These are phyloP conservation scores for Chlorella vulgaris DNA, from an alignment of 139 green algal species.

Conservation along the genomic window DNA sequence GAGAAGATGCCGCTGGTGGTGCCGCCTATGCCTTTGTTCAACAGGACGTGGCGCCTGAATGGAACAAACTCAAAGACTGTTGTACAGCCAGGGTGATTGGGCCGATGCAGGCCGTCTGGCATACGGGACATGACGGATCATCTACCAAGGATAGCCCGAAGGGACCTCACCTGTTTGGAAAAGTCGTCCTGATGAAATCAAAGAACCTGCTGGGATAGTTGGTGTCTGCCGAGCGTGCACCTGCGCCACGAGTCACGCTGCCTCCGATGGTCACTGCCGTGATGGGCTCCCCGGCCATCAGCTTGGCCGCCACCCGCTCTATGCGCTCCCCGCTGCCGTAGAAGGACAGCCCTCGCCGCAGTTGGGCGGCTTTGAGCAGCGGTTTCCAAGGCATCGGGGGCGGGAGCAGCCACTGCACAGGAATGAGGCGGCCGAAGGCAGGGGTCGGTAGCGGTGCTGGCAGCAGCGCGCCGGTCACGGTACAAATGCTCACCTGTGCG, in stretches of 20 bases:
- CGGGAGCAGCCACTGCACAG: no score
- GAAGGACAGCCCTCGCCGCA: constrained; percentile 9
- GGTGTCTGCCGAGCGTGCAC: neutral
- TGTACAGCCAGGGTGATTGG: no score
- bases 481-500: no score
- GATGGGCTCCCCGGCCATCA: neutral
- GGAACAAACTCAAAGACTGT: neutral
- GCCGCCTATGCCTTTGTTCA: constrained; percentile 17
- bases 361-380: no score
- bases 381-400: no score
- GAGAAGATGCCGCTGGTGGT: constrained; percentile 21
- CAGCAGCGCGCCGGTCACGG: no score
- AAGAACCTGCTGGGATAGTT: neutral
- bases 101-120: no score
- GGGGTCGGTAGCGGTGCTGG: no score
- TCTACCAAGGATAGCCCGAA: no score
- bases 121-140: no score
- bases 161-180: neutral
- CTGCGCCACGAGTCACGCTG: neutral
- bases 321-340: constrained; percentile 2
- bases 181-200: neutral
- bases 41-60: neutral
- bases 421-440: no score
- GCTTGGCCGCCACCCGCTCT: constrained; percentile 2
- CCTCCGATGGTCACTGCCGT: constrained; percentile 2